These are phyloP conservation scores for Ogataea siamensis DNA, from an alignment of 805 yeast genomes.

Conservation along the genomic window DNA sequence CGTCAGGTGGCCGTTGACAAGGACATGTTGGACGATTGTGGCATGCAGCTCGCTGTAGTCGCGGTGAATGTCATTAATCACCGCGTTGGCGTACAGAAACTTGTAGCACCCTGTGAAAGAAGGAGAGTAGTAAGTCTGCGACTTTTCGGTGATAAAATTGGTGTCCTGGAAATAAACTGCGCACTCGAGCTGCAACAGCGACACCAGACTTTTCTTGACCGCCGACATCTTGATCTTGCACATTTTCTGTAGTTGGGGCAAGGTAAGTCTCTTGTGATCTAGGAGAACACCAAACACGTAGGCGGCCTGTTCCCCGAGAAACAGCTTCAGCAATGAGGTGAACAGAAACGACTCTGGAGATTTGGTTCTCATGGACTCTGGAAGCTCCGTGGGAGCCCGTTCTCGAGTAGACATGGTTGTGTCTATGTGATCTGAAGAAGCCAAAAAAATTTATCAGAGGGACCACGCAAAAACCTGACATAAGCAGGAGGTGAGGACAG, in stretches of 20 bases:
- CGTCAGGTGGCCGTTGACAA: slow-evolving; percentile 67
- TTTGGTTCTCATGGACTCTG: slow-evolving; percentile 46
- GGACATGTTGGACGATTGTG: slow-evolving; percentile 63
- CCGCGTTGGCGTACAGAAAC: slow-evolving; percentile 75
- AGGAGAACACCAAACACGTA: slow-evolving; percentile 57
- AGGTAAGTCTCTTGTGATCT: slow-evolving; percentile 63
- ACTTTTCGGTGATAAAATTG: slow-evolving; percentile 33
- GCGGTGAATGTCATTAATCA: slow-evolving; percentile 53
- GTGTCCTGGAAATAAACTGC: slow-evolving; percentile 54
- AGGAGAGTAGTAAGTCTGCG: slow-evolving; percentile 47
- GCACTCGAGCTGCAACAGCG: slow-evolving; percentile 77
- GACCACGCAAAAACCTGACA: not conserved
- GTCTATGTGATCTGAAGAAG: slow-evolving; percentile 1
- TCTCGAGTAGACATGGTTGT: slow-evolving; percentile 9
- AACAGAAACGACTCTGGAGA: slow-evolving; percentile 62
- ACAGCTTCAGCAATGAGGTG: slow-evolving; percentile 49
- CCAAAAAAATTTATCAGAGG: slow-evolving; percentile 2
- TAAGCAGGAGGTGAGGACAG: slow-evolving; percentile 1
- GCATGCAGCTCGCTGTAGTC: slow-evolving; percentile 44
- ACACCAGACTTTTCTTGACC: slow-evolving; percentile 66
- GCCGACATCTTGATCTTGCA: slow-evolving; percentile 47
- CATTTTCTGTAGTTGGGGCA: slow-evolving; percentile 49
- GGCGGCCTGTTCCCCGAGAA: slow-evolving; percentile 74
- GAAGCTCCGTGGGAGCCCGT: slow-evolving; percentile 24
- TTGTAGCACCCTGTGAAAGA: slow-evolving; percentile 62